Evolutionary conservation across 1,139 yeast species (phyloP).

Genomic region (Williopsis jadinii): DNA sequence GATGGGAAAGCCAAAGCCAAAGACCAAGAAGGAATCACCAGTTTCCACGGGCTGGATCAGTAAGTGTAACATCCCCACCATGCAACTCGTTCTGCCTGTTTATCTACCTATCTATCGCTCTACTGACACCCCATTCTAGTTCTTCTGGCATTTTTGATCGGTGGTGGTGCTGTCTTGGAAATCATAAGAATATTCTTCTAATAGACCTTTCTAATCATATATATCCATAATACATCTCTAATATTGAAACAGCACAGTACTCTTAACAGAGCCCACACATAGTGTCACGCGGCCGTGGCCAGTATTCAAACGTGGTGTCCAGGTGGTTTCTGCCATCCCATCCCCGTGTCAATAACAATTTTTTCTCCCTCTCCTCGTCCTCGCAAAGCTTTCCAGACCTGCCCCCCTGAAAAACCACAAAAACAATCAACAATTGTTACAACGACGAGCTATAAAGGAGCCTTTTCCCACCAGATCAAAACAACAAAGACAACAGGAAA

Average conservation of each 20-base stretch:
- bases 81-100: not conserved
- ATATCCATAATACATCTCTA: no score
- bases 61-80: slow-evolving; percentile 24
- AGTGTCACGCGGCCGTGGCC: no score
- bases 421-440: no score
- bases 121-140: slow-evolving; percentile 19
- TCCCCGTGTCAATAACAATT: not conserved
- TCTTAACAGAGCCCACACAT: not conserved
- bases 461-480: no score
- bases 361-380: no score
- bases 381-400: no score
- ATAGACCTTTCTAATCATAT: not conserved
- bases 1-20: slow-evolving; percentile 59
- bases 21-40: slow-evolving; percentile 36
- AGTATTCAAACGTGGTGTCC: not conserved
- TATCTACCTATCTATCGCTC: no score
- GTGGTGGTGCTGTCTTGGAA: slow-evolving; percentile 82
- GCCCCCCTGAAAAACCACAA: no score
- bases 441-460: no score
- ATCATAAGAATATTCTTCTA: slow-evolving; percentile 32
- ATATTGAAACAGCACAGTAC: no score
- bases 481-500: not conserved
- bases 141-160: slow-evolving; percentile 58
- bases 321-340: not conserved
- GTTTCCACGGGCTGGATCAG: slow-evolving; percentile 55